Percentiles rank a stretch among this genome's conserved stretches.
Conservation (phyloP, 2,329 filamentous ascomycete genomes). For the Colletotrichum sp. region DNA sequence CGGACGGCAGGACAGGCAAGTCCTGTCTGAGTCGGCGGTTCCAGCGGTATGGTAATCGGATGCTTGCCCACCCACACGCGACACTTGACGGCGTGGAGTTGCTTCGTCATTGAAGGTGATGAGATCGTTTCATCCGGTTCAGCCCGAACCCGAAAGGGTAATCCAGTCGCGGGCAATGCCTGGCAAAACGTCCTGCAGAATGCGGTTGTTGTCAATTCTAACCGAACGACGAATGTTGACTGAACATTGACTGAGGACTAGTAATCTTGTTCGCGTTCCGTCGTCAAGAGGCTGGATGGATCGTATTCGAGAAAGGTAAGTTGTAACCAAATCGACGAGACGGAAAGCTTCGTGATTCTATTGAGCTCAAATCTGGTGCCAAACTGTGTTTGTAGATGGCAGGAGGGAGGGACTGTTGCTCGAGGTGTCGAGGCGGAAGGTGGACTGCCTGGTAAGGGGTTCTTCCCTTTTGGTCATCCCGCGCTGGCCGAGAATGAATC, state of each 20-base stretch:
- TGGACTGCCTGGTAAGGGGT: not conserved
- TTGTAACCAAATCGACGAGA: not conserved
- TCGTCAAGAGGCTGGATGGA: not conserved
- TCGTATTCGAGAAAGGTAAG: not conserved
- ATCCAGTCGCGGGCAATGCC: not conserved
- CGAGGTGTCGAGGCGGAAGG: not conserved
- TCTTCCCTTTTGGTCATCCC: not conserved
- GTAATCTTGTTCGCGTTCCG: not conserved
- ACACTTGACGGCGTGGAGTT: conserved; percentile 1
- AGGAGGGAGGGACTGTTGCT: not conserved
- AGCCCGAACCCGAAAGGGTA: not conserved
- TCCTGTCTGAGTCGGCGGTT: not conserved
- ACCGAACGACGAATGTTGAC: not conserved
- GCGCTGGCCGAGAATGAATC: not conserved
- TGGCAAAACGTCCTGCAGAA: not conserved
- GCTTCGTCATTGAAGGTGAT: not conserved
- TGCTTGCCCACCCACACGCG: conserved; percentile 5
- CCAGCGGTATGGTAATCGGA: not conserved
- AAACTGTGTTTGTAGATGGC: not conserved
- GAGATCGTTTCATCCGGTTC: conserved; percentile 2
- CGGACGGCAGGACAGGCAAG: not conserved
- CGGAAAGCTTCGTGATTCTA: not conserved
- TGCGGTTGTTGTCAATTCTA: not conserved
- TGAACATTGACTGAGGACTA: not conserved
- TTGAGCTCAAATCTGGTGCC: not conserved